Evolutionary conservation across 2,329 filamentous ascomycete species (phyloP).

Genomic region (Tetracladium maxilliforme): DNA sequence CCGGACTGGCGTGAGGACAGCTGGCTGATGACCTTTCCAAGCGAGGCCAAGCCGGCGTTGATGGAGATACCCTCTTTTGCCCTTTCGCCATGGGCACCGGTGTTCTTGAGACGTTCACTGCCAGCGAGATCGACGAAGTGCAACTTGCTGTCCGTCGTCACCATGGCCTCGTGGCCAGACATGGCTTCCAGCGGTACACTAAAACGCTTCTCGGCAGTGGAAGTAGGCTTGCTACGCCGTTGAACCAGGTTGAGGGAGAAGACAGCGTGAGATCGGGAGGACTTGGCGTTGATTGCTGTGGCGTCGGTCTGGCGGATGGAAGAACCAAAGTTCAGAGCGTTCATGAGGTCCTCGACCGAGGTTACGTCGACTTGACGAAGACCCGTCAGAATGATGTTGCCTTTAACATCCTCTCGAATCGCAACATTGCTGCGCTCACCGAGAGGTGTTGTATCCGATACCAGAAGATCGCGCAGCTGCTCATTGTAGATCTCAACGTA

Average conservation of each 20-base stretch:
- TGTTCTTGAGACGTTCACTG: slow-evolving; percentile 94
- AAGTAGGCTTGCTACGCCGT: slow-evolving; percentile 49
- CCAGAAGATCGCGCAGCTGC: slow-evolving; percentile 75
- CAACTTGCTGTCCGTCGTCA: slow-evolving; percentile 94
- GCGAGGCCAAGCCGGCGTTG: slow-evolving; percentile 84
- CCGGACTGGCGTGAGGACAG: slow-evolving; percentile 79
- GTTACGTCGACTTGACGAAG: slow-evolving; percentile 79
- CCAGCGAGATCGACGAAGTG: slow-evolving; percentile 97
- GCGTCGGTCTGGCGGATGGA: slow-evolving; percentile 92
- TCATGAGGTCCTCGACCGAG: slow-evolving; percentile 80
- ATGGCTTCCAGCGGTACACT: slow-evolving; percentile 77
- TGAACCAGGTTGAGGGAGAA: slow-evolving; percentile 92
- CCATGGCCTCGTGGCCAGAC: slow-evolving; percentile 49
- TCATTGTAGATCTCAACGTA: slow-evolving; percentile 99
- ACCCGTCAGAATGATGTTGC: slow-evolving; percentile 86
- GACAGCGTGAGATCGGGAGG: slow-evolving; percentile 91
- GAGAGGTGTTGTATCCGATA: slow-evolving; percentile 56
- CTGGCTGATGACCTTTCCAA: slow-evolving; percentile 97
- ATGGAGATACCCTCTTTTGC: slow-evolving; percentile 96
- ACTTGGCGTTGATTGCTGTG: slow-evolving; percentile 94
- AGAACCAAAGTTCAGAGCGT: slow-evolving; percentile 82
- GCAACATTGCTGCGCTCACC: slow-evolving; percentile 67
- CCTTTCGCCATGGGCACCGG: slow-evolving; percentile 83
- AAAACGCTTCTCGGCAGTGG: slow-evolving; percentile 63
- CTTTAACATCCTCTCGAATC: slow-evolving; percentile 88